Base-by-base conservation (phyloP, 345 rosid genomes). In the Isatis tinctoria region DNA sequence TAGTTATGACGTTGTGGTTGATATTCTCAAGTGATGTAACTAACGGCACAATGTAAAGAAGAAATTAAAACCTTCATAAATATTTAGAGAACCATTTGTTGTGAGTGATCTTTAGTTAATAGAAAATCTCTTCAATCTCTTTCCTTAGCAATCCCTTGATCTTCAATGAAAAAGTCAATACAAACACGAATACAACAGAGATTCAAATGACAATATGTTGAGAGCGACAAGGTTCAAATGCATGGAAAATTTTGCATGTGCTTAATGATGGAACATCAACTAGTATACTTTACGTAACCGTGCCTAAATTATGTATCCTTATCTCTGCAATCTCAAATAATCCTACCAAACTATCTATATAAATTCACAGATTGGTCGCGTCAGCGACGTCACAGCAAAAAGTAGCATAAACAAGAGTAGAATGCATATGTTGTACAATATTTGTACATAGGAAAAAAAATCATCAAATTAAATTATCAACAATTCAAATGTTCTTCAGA, bases 91-190 rank as follows among this genome's bases (percentile, higher is more conserved):
- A 4, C 10, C 22, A 36, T 61, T 41, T 27, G 52, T 54, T 49
- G 51, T 49, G 6, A 72, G 20, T 24, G n/a, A n/a, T n/a, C n/a
- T 27, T 51, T 24, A 10, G 60, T 49, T 69, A 76, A 9, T n/a
- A 1, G 44, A 70, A 71, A 22, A 77, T 49, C 1, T 72, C 77
- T 0, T 63, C 77, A 2, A 77, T 48, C 63, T 77, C 77, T 33
- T 72, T 77, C 20, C 41, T 77, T 30, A 77, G 40, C 73, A 77
- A 16, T 16, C 73, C 73, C 8, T 77, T 77, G 5, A 72, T 53
- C 80, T 77, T 40, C 59, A 60, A 37, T 62, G 35, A 32, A 70
- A 26, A 60, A 36, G 1, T 39, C 7, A 54, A 65, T 45, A 1
- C n/a, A n/a, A 1, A 24, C 24, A 57, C 18, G 6, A n/a, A n/a